Evolutionary conservation across 2,329 filamentous ascomycete genomes (phyloP), one percentile per base, ranked within the genome.

Genomic region (Cercospora sp.): DNA sequence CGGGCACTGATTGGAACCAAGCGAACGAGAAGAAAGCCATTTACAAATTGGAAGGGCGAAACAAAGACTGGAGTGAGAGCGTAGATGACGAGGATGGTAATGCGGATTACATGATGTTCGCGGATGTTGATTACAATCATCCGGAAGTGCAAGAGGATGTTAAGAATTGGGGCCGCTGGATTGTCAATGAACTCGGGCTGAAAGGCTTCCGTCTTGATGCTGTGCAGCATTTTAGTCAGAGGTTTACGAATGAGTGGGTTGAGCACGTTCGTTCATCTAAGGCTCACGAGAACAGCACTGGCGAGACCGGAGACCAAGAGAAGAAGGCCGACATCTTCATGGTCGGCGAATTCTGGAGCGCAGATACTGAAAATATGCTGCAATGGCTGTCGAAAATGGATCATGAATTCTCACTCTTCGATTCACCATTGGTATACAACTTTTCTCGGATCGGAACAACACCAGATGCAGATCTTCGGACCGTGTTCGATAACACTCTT

Each of bases 181-280:
- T 92, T 48, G 85, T 84, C 0, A 80, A 85, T 5, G 82, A 89
- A 69, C 74, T 91, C 0, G 84, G 85, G 0, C 79, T 92, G 12
- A 83, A 85, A 68, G 90, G 89, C 0, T 88, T 91, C 77, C 84
- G 90, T 18, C 84, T 92, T 63, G 90, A 92, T 76, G 90, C 90
- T 13, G 87, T 89, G 45, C 90, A 91, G 78, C 90, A 92, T 78
- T 91, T 88, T 77, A 89, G 87, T 28, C 84, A 86, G 65, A 82
- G 83, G 8, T 92, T 92, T 73, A 84, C 90, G 36, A 84, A 83
- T 57, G 83, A 87, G 9, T 90, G 90, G 78, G 84, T 91, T 60
- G 80, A 82, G 7, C 80, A 85, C 60, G 78, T 91, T 67, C 66
- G 71, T 23, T 63, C 66, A 26, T 9, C 55, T 36, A 4, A 28